phyloP scores from a whole-genome alignment of 2,329 filamentous ascomycete species.

The Simplicillium sp. region DNA sequence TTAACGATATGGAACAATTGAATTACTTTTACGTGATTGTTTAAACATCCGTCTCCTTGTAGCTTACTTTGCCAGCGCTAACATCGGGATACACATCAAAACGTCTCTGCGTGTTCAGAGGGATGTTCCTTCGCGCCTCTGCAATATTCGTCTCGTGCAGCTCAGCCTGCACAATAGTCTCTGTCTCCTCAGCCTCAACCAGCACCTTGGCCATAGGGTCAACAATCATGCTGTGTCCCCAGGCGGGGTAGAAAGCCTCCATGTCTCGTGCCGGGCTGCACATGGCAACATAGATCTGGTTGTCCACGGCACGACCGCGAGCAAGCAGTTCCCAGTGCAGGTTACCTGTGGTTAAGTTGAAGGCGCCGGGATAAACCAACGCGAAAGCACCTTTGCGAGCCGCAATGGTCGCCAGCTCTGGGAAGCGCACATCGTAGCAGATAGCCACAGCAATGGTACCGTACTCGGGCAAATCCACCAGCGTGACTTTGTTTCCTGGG shows the following conservation, averaged over 20 bases:
- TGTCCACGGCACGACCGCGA: slow-evolving; percentile 78
- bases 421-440: slow-evolving; percentile 97
- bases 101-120: slow-evolving; percentile 71
- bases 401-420: slow-evolving; percentile 83
- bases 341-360: slow-evolving; percentile 87
- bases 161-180: slow-evolving; percentile 67
- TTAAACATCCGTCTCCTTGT: slow-evolving; percentile 17
- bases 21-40: not conserved
- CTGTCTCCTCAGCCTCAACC: slow-evolving; percentile 66
- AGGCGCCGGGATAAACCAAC: slow-evolving; percentile 89
- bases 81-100: slow-evolving; percentile 97
- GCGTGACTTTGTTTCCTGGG: slow-evolving; percentile 74
- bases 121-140: slow-evolving; percentile 73
- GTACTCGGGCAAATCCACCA: slow-evolving; percentile 81
- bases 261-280: slow-evolving; percentile 84
- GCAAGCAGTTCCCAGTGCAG: slow-evolving; percentile 85
- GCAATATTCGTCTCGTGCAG: slow-evolving; percentile 60
- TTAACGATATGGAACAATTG: too few relatives aligned
- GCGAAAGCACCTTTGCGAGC: slow-evolving; percentile 80
- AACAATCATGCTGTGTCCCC: slow-evolving; percentile 81
- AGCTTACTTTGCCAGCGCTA: slow-evolving; percentile 45
- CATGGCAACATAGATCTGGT: slow-evolving; percentile 86
- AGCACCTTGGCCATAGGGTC: slow-evolving; percentile 83
- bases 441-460: slow-evolving; percentile 83
- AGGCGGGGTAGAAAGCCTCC: slow-evolving; percentile 73